Evolutionary conservation across 2,329 filamentous ascomycete species (phyloP).

Genomic region (Massarina eburnea): DNA sequence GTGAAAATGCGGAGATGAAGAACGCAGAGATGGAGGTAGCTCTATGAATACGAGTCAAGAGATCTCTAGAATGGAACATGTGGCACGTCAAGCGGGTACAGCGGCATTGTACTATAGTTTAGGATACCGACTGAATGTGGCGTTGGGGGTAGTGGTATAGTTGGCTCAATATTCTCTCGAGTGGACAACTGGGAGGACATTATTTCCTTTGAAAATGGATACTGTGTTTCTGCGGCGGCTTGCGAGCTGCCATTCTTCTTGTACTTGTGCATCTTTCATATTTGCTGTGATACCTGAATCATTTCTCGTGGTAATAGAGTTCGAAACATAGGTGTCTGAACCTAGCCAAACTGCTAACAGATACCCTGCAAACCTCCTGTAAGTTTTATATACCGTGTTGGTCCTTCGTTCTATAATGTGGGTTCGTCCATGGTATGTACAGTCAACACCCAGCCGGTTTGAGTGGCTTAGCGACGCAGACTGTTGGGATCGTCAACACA

Average conservation of each 20-base stretch:
- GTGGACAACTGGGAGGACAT: constrained; percentile 6
- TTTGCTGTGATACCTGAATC: too few relatives aligned
- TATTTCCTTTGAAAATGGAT: constrained; percentile 11
- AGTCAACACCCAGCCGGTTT: too few relatives aligned
- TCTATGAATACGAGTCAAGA: constrained; percentile 2
- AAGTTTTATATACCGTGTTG: too few relatives aligned
- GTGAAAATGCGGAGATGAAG: constrained; percentile 15
- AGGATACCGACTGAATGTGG: constrained; percentile 12
- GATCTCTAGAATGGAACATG: background rate
- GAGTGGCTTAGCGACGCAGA: too few relatives aligned
- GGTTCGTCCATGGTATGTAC: too few relatives aligned
- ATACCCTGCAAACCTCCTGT: too few relatives aligned
- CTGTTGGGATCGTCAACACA: too few relatives aligned
- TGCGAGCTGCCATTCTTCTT: constrained; percentile 13
- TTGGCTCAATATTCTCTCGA: constrained; percentile 11
- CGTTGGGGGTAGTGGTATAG: constrained; percentile 14
- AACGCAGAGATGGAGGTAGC: constrained; percentile 24
- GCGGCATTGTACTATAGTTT: constrained; percentile 21
- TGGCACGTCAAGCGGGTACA: background rate
- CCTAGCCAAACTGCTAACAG: too few relatives aligned
- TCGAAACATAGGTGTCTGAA: too few relatives aligned
- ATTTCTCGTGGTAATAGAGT: too few relatives aligned
- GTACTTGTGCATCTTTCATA: too few relatives aligned
- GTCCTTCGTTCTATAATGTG: too few relatives aligned
- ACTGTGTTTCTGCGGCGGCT: constrained; percentile 14